These are phyloP conservation scores for Neurospora discreta DNA, from an alignment of 495 filamentous ascomycete species.

Conservation along the genomic window DNA sequence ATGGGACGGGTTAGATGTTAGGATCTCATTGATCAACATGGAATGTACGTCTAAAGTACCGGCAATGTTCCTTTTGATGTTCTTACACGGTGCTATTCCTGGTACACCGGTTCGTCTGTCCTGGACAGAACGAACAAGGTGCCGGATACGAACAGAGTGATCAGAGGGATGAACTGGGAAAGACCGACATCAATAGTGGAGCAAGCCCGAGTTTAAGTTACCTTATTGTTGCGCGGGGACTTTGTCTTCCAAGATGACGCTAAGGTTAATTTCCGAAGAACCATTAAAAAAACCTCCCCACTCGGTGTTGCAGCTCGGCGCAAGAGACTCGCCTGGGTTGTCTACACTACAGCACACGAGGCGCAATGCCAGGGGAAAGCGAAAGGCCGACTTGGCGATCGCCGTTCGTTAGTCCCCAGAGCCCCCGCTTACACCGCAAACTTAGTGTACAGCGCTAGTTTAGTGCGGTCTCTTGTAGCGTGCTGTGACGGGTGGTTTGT, in stretches of 20 bases:
- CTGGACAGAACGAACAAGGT: not conserved
- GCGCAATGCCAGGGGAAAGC: not conserved
- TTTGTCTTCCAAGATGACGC: not conserved
- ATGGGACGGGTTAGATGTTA: not conserved
- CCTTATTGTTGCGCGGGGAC: not conserved
- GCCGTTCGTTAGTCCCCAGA: not conserved
- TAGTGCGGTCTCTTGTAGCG: not conserved
- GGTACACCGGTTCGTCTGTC: not conserved
- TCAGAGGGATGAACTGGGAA: not conserved
- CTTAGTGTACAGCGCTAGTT: not conserved
- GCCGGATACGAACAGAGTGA: not conserved
- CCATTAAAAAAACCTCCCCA: not conserved
- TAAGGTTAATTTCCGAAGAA: not conserved
- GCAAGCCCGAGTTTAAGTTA: not conserved
- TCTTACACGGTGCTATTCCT: not conserved
- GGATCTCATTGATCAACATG: not conserved
- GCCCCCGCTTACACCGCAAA: not conserved
- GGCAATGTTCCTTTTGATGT: not conserved
- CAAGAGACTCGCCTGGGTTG: not conserved
- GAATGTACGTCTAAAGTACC: not conserved
- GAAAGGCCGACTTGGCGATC: not conserved
- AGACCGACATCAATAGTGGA: not conserved
- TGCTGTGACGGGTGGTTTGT: not conserved
- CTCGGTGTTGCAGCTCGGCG: not conserved
- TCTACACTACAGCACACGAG: too few relatives aligned